Evolutionary conservation across 352 stramenopile genomes (phyloP).

Genomic region (Phytophthora boehmeriae): DNA sequence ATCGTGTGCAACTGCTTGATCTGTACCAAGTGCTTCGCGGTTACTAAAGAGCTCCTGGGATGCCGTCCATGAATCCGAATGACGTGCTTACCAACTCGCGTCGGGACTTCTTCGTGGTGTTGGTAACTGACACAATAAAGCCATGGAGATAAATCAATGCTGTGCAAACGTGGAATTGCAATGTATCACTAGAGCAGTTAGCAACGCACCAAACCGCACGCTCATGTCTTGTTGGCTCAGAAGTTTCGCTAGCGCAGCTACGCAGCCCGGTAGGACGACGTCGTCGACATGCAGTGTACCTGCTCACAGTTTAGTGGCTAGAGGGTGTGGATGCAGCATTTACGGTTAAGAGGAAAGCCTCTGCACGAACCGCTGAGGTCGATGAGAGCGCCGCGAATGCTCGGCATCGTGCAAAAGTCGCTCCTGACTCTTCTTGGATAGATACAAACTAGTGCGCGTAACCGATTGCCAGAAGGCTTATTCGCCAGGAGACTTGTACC

Average conservation of each 20-base stretch:
- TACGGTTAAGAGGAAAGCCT: too few relatives aligned
- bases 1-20: slow-evolving; percentile 54
- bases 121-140: slow-evolving; percentile 48
- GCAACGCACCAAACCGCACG: slow-evolving; percentile 54
- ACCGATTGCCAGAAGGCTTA: too few relatives aligned
- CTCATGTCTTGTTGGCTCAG: slow-evolving; percentile 31
- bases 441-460: too few relatives aligned
- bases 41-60: too few relatives aligned
- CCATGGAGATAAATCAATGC: background rate
- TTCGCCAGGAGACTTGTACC: too few relatives aligned
- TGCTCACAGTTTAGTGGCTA: slow-evolving; percentile 14
- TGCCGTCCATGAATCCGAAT: background rate
- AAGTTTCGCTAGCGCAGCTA: slow-evolving; percentile 45
- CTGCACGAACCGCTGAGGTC: slow-evolving; percentile 54
- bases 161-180: background rate
- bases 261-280: slow-evolving; percentile 41
- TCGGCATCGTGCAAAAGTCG: slow-evolving; percentile 14
- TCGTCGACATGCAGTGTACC: slow-evolving; percentile 65
- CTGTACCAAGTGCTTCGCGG: slow-evolving; percentile 9
- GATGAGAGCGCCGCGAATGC: slow-evolving; percentile 52
- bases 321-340: too few relatives aligned
- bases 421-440: background rate
- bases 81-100: slow-evolving; percentile 43
- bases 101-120: slow-evolving; percentile 70
- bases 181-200: background rate